Evolutionary conservation across 805 yeast species (phyloP), one percentile per base, ranked within the genome.

Genomic region (Gaillardinia entomophila): DNA sequence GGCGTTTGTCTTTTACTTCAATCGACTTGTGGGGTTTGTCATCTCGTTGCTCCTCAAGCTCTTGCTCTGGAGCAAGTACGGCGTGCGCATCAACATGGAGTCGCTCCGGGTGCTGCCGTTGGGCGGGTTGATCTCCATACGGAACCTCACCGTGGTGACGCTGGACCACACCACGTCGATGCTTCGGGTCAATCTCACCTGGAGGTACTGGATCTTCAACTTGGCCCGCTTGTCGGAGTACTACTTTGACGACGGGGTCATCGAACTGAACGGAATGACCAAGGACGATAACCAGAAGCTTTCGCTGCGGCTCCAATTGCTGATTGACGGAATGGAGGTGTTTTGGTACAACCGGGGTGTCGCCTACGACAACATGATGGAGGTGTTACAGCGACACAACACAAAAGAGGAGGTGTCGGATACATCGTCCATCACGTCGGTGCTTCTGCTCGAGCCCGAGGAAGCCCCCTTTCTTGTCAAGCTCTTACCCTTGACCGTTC

Each of bases 151-250:
- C 3, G 66, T 85, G 10, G 74, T 84, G 4, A 82, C 87, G n/a
- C 67, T 76, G 30, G 82, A 89, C 57, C 77, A 77, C 39, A 77
- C 95, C 2, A 49, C 86, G 1, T 73, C 86, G 7, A 67, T 84
- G 1, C 69, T 84, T 17, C 79, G 80, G 38, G 82, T 90, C 1
- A 75, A 77, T 45, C 50, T 90, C 17, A 84, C 95, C 0, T 92
- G 97, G 97, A 59, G 94, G 38, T 90, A 87, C 54, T 92, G 97
- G 97, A 62, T 63, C 12, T 42, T 86, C 32, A 59, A 64, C 3
- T 43, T 58, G 20, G 63, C 71, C 10, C 53, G 77, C 33, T 42
- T 61, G 15, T 55, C 74, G 2, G 61, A 58, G 24, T 56, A 63
- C 31, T 47, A 42, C 17, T 42, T 53, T 16, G 49, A 46, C 8